Percentiles rank a stretch among this genome's conserved stretches.
Conservation (phyloP, 2,329 filamentous ascomycete genomes). For the Cordyceps pruinosa region DNA sequence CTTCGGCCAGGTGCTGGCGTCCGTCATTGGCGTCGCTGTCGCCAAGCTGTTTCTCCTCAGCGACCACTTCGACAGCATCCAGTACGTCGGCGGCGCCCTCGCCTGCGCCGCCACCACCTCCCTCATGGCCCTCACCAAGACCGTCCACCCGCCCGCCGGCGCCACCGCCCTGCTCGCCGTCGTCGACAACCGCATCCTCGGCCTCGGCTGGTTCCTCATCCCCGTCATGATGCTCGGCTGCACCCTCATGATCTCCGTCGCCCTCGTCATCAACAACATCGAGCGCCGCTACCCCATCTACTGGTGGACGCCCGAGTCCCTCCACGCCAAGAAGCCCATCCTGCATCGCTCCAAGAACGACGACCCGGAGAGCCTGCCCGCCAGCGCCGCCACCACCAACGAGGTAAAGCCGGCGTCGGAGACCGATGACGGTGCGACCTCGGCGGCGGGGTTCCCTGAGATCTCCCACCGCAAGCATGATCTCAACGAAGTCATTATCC, state of each 20-base stretch:
- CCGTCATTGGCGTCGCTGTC: slow-evolving; percentile 53
- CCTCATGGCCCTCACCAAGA: slow-evolving; percentile 63
- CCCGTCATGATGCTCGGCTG: slow-evolving; percentile 56
- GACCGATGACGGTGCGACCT: slow-evolving; percentile 13
- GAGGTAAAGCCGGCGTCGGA: not conserved
- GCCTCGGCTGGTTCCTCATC: slow-evolving; percentile 62
- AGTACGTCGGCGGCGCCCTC: slow-evolving; percentile 59
- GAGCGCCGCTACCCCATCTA: slow-evolving; percentile 60
- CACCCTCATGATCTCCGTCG: slow-evolving; percentile 53
- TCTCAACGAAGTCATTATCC: slow-evolving; percentile 28
- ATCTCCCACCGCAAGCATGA: slow-evolving; percentile 12
- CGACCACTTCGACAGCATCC: slow-evolving; percentile 40
- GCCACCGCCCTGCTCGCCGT: slow-evolving; percentile 66
- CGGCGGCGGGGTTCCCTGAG: not conserved
- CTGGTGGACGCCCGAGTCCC: slow-evolving; percentile 55
- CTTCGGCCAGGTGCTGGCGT: slow-evolving; percentile 58
- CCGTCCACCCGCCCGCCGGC: slow-evolving; percentile 66
- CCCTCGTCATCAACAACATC: slow-evolving; percentile 62
- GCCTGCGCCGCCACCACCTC: slow-evolving; percentile 57
- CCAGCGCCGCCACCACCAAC: not conserved
- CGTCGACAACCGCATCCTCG: slow-evolving; percentile 44
- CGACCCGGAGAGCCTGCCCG: slow-evolving; percentile 4
- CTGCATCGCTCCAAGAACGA: not conserved
- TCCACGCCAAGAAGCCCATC: slow-evolving; percentile 14
- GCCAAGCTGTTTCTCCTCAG: slow-evolving; percentile 57